phyloP scores from a whole-genome alignment of 495 filamentous ascomycete species.

The Lentithecium fluviatile region DNA sequence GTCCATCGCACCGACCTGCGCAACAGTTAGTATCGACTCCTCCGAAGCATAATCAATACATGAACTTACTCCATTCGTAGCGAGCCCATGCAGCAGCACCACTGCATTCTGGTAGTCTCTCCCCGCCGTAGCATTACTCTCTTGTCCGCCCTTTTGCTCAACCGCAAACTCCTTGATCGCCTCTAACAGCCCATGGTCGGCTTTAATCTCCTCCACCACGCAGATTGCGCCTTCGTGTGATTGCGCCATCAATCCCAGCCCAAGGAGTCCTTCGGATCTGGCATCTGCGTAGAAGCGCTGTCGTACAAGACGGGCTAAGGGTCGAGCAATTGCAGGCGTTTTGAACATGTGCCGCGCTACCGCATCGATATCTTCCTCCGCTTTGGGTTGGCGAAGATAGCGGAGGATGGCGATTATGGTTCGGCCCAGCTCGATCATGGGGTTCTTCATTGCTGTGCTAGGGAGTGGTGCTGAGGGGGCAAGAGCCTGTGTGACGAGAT shows the following conservation, averaged over 20 bases:
- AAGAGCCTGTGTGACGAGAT: constrained; percentile 19
- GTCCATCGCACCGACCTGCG: constrained; percentile 15
- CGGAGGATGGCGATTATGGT: constrained; percentile 27
- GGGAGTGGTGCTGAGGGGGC: constrained; percentile 28
- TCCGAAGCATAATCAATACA: background rate
- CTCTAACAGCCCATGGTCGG: constrained; percentile 16
- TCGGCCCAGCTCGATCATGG: constrained; percentile 28
- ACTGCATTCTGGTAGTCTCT: constrained; percentile 31
- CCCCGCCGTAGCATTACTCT: background rate
- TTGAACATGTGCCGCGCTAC: constrained; percentile 18
- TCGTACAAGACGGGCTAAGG: constrained; percentile 26
- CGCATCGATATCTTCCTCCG: constrained; percentile 3
- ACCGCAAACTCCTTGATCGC: constrained; percentile 25
- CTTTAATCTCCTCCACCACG: constrained; percentile 25
- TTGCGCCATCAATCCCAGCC: constrained; percentile 32
- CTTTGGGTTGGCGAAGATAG: constrained; percentile 13
- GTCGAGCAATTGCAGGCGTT: constrained; percentile 25
- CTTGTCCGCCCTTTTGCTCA: constrained; percentile 14
- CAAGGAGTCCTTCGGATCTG: constrained; percentile 31
- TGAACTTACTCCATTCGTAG: constrained; percentile 27
- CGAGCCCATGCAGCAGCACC: constrained; percentile 27
- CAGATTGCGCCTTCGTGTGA: constrained; percentile 21
- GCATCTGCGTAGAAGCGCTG: constrained; percentile 34
- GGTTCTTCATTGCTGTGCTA: constrained; percentile 33
- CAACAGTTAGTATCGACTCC: background rate